Base-by-base conservation (phyloP, 441 rosid species). In the Jatropha multifida region DNA sequence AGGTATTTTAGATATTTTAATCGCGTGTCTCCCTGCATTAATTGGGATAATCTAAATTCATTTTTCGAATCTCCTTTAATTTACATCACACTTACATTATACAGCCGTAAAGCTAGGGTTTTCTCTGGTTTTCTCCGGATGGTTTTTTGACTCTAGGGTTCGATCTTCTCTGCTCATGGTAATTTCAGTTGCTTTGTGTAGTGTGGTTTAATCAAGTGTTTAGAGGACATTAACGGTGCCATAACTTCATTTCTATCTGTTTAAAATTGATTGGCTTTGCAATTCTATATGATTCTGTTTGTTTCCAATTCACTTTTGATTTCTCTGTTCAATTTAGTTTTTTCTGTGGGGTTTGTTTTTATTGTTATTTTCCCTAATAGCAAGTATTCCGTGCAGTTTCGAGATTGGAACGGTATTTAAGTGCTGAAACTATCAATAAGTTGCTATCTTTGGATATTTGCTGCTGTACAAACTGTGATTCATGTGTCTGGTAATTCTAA, bases 131-230 rank as follows among this genome's bases (percentile, higher is more conserved):
- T 49, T 74, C 65, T 73, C 68, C 48, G 44, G n/a, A 64, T 51
- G 20, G 11, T 55, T 49, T 66, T 76, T 59, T 37, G 44, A 72
- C 7, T 82, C 79, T 85, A 79, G 86, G 86, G 86, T 86, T 81
- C 49, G 85, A 78, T 83, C 85, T 78, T 77, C 78, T 68, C 67
- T 74, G 20, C 46, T 18, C 27, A 10, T 61, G 63, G 60, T 71
- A 63, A 76, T 76, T 71, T 48, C 74, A 72, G 54, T 76, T 18
- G 13, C 64, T 32, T 40, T 54, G n/a, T 63, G 10, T 63, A 11
- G 76, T 70, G 32, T 15, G 55, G 56, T 66, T 55, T 71, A 55
- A 10, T 46, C 54, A 5, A 55, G 37, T 68, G 59, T 41, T 17
- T 38, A 5, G 46, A 49, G 56, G 56, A 63, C 20, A 54, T 67